Percentiles rank a stretch among this genome's conserved stretches.
phyloP scores from a whole-genome alignment of 1,284 basidiomycete species.

The Trametes hirsuta region DNA sequence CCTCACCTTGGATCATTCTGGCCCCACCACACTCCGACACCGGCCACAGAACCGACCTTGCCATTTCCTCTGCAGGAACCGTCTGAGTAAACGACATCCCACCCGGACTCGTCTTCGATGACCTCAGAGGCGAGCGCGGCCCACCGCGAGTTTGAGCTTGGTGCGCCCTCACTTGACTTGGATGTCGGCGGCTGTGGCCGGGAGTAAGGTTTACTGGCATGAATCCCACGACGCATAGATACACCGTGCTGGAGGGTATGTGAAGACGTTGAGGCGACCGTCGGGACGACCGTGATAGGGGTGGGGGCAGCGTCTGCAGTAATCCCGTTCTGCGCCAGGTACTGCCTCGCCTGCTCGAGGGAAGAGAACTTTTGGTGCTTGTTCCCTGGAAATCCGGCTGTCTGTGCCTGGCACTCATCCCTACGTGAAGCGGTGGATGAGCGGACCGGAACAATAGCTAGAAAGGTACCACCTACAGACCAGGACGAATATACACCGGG shows the following conservation, averaged over 20 bases:
- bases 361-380: slow-evolving; percentile 67
- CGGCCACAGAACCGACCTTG: slow-evolving; percentile 56
- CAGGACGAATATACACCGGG: slow-evolving; percentile 33
- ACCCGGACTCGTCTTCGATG: slow-evolving; percentile 30
- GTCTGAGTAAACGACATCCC: slow-evolving; percentile 73
- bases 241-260: background rate
- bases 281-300: background rate
- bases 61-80: slow-evolving; percentile 85
- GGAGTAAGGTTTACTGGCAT: slow-evolving; percentile 10
- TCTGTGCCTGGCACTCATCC: slow-evolving; percentile 62
- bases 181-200: background rate
- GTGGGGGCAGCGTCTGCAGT: background rate
- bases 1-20: slow-evolving; percentile 58
- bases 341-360: slow-evolving; percentile 51
- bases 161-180: background rate
- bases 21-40: slow-evolving; percentile 82
- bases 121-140: slow-evolving; percentile 13
- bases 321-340: slow-evolving; percentile 21
- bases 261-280: background rate
- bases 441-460: background rate
- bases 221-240: background rate
- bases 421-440: slow-evolving; percentile 34
- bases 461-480: slow-evolving; percentile 17
- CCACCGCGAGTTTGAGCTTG: slow-evolving; percentile 10
- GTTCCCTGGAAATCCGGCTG: slow-evolving; percentile 58